Conservation (phyloP, 2,329 filamentous ascomycete genomes). For the Apiospora malaysiana region DNA sequence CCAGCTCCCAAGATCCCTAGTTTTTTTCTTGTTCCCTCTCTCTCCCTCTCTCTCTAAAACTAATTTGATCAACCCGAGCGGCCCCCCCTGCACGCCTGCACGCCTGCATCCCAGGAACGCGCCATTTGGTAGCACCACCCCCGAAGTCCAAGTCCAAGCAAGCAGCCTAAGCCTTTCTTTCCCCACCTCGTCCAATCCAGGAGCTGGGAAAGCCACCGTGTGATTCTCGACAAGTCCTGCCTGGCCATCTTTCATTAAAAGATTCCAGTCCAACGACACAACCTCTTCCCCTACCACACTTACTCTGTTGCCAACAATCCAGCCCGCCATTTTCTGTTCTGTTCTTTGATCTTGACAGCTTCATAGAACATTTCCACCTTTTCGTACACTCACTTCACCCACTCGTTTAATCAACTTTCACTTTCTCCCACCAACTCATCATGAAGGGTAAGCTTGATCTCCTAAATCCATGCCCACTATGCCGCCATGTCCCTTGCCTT, state of each 20-base stretch:
- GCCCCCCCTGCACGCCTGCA: slow-evolving; percentile 9
- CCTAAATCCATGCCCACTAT: not conserved
- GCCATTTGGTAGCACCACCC: slow-evolving; percentile 13
- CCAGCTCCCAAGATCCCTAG: not conserved
- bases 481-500: not conserved
- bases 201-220: slow-evolving; percentile 21
- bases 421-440: slow-evolving; percentile 24
- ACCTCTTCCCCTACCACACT: not conserved
- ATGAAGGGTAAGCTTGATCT: slow-evolving; percentile 48
- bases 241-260: slow-evolving; percentile 16
- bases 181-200: slow-evolving; percentile 12
- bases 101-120: not conserved
- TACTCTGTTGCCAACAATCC: slow-evolving; percentile 1
- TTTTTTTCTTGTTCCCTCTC: not conserved
- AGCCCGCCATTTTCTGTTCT: slow-evolving; percentile 17
- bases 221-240: slow-evolving; percentile 15
- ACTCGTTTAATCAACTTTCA: slow-evolving; percentile 17
- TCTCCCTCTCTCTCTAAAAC: not conserved
- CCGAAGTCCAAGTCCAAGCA: slow-evolving; percentile 4
- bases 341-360: slow-evolving; percentile 26
- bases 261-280: slow-evolving; percentile 15
- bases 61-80: slow-evolving; percentile 11
- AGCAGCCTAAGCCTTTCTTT: slow-evolving; percentile 17
- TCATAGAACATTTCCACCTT: slow-evolving; percentile 29
- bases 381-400: slow-evolving; percentile 21